These are phyloP conservation scores for Sclerotinia glacialis DNA, from an alignment of 2,329 filamentous ascomycete species.

Conservation along the genomic window DNA sequence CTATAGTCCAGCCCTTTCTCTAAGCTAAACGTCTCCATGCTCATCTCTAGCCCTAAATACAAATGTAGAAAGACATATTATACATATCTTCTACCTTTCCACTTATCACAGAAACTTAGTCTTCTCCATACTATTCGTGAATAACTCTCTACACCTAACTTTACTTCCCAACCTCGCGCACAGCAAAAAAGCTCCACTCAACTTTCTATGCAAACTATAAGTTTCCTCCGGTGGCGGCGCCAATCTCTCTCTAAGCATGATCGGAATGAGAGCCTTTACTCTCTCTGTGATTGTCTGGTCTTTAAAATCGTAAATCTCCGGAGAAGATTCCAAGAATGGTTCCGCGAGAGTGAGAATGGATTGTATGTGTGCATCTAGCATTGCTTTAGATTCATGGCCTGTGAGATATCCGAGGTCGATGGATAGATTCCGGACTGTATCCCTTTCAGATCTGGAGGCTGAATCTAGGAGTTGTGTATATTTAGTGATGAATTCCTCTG, in stretches of 20 bases:
- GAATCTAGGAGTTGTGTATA: constrained; percentile 81
- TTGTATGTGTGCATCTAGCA: constrained; percentile 87
- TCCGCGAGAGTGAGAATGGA: constrained; percentile 89
- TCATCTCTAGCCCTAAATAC: too few species aligned
- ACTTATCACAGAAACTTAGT: constrained; percentile 27
- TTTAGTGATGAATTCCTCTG: constrained; percentile 70
- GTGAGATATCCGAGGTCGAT: constrained; percentile 86
- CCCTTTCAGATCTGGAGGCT: constrained; percentile 67
- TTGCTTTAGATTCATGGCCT: constrained; percentile 77
- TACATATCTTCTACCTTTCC: neutral
- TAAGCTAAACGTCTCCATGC: neutral
- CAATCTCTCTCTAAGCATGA: constrained; percentile 88
- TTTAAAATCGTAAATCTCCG: constrained; percentile 84
- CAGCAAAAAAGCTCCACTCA: constrained; percentile 90
- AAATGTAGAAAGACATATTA: neutral
- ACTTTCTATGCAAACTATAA: constrained; percentile 89
- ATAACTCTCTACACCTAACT: constrained; percentile 78
- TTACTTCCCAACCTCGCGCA: constrained; percentile 83
- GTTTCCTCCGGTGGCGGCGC: constrained; percentile 95
- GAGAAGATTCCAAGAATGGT: constrained; percentile 74
- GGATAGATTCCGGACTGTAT: constrained; percentile 63
- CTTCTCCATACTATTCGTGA: constrained; percentile 48
- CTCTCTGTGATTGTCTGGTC: constrained; percentile 96
- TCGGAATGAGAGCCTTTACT: constrained; percentile 80
- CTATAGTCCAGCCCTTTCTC: neutral